Evolutionary conservation across 2,329 filamentous ascomycete genomes (phyloP).

Genomic region (Penicillium vulpinum): DNA sequence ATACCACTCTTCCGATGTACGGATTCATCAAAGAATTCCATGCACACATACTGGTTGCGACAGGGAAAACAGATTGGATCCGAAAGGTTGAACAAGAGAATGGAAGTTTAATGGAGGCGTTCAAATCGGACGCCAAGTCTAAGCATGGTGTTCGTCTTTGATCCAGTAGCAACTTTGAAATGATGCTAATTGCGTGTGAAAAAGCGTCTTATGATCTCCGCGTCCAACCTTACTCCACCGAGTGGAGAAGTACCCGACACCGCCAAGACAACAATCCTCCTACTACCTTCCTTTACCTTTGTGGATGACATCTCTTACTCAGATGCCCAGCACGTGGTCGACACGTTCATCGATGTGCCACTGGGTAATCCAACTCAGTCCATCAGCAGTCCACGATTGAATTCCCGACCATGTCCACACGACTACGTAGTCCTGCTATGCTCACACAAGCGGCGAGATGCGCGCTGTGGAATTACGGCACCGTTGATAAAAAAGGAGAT

Average conservation of each 20-base stretch:
- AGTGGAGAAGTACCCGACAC: neutral
- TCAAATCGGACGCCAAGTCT: neutral
- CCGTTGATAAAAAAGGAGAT: constrained; percentile 78
- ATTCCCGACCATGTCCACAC: neutral
- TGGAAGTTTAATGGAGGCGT: neutral
- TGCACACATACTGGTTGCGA: neutral
- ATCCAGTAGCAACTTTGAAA: too few species aligned
- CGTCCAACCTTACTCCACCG: neutral
- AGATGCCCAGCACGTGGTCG: neutral
- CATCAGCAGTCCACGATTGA: neutral
- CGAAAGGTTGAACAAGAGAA: neutral
- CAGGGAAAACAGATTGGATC: neutral
- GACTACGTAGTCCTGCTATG: constrained; percentile 82
- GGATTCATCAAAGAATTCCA: constrained; percentile 1
- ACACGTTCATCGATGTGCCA: neutral
- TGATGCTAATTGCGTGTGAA: neutral
- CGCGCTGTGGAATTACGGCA: constrained; percentile 85
- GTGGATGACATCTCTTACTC: neutral
- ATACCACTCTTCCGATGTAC: neutral
- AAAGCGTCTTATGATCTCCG: neutral
- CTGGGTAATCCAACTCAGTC: neutral
- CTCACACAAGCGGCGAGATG: constrained; percentile 84
- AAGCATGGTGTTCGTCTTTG: neutral
- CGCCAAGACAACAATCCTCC: neutral
- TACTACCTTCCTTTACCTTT: neutral